phyloP scores from a whole-genome alignment of 2,329 filamentous ascomycete species.

The Lecanicillium sp. region DNA sequence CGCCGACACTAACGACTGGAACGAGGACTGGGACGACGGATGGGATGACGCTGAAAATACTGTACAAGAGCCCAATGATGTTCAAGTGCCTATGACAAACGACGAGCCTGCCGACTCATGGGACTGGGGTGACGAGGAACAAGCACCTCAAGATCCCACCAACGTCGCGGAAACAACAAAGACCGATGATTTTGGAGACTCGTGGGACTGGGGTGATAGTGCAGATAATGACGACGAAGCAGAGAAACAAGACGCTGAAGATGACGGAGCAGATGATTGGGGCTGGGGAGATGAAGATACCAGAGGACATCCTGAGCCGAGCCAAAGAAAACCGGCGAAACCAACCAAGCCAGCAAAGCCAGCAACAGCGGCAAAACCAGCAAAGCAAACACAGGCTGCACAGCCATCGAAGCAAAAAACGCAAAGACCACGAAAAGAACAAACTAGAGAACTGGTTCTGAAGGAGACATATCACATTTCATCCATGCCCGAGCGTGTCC shows the following conservation, averaged over 20 bases:
- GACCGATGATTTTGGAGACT: slow-evolving; percentile 49
- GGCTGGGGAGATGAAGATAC: slow-evolving; percentile 71
- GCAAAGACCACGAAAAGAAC: slow-evolving; percentile 17
- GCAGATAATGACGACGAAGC: slow-evolving; percentile 11
- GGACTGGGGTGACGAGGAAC: slow-evolving; percentile 81
- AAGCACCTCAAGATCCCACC: too few species aligned
- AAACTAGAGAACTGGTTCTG: slow-evolving; percentile 61
- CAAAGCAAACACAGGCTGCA: background rate
- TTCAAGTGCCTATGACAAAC: slow-evolving; percentile 14
- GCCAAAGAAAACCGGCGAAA: slow-evolving; percentile 10
- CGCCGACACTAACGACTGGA: slow-evolving; percentile 56
- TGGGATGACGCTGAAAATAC: slow-evolving; percentile 60
- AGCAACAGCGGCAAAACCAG: background rate
- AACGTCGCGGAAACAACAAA: too few species aligned
- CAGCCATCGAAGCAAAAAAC: too few species aligned
- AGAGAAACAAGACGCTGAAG: slow-evolving; percentile 26
- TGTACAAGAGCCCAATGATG: slow-evolving; percentile 13
- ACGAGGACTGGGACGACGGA: slow-evolving; percentile 65
- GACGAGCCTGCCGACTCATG: slow-evolving; percentile 59
- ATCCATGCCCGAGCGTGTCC: slow-evolving; percentile 71
- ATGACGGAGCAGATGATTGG: slow-evolving; percentile 61
- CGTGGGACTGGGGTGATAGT: slow-evolving; percentile 83
- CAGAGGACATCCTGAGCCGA: slow-evolving; percentile 13
- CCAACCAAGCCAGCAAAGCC: slow-evolving; percentile 3
- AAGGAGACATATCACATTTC: slow-evolving; percentile 85